These are phyloP conservation scores for Yamadazyma aaseri DNA, from an alignment of 1,139 yeast genomes.

Conservation along the genomic window DNA sequence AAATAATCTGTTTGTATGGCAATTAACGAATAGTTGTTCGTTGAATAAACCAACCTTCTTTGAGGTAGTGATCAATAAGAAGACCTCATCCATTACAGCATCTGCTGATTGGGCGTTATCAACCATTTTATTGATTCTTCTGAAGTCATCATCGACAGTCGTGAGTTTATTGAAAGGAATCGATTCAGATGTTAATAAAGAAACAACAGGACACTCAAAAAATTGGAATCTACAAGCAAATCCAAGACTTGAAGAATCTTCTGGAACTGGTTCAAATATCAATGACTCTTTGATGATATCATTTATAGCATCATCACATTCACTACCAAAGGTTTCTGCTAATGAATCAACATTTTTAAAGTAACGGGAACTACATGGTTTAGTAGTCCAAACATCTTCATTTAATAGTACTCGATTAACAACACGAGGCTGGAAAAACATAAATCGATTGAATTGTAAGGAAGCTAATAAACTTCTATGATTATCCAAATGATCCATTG, in stretches of 20 bases:
- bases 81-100: conserved; percentile 8
- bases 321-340: conserved; percentile 48
- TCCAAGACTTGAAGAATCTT: conserved; percentile 45
- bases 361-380: conserved; percentile 33
- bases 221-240: conserved; percentile 44
- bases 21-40: conserved; percentile 50
- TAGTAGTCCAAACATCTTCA: conserved; percentile 60
- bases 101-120: background rate
- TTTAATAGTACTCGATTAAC: conserved; percentile 31
- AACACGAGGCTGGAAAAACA: conserved; percentile 26
- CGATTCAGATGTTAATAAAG: conserved; percentile 11
- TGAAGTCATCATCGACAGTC: conserved; percentile 36
- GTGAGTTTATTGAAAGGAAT: conserved; percentile 15
- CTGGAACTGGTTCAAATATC: conserved; percentile 18
- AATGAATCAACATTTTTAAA: conserved; percentile 53
- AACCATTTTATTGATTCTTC: conserved; percentile 27
- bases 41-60: conserved; percentile 47
- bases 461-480: conserved; percentile 6
- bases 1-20: conserved; percentile 47
- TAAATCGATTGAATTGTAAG: conserved; percentile 22
- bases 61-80: conserved; percentile 47
- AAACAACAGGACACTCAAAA: conserved; percentile 28
- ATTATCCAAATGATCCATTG: conserved; percentile 25
- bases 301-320: conserved; percentile 28
- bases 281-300: conserved; percentile 30